Percentiles rank a stretch among this genome's conserved stretches.
phyloP scores from a whole-genome alignment of 1,284 basidiomycete genomes.

The Sanguinoderma infundibulare region DNA sequence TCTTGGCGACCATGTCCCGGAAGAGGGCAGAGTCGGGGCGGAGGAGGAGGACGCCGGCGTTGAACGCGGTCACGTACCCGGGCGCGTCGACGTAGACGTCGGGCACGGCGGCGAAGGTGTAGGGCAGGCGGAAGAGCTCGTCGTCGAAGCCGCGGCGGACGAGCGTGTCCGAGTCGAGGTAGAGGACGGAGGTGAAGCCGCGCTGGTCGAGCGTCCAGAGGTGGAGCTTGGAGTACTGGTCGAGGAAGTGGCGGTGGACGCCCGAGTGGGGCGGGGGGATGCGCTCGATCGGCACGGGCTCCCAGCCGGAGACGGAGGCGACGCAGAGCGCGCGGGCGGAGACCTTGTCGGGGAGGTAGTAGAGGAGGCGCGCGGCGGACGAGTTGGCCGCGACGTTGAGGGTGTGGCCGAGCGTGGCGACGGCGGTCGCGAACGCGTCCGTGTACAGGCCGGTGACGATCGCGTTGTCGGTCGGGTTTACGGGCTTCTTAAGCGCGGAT shows the following conservation, averaged over 20 bases:
- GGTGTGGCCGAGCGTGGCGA: slow-evolving; percentile 47
- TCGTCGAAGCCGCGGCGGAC: slow-evolving; percentile 49
- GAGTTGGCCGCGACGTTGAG: slow-evolving; percentile 39
- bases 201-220: slow-evolving; percentile 45
- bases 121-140: slow-evolving; percentile 49
- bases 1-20: slow-evolving; percentile 39
- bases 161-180: slow-evolving; percentile 49
- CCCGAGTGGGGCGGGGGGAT: slow-evolving; percentile 45
- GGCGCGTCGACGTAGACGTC: slow-evolving; percentile 41
- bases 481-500: background rate
- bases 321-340: slow-evolving; percentile 46
- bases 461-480: slow-evolving; percentile 34
- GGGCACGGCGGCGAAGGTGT: slow-evolving; percentile 47
- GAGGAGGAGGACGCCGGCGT: slow-evolving; percentile 47
- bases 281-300: slow-evolving; percentile 38
- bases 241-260: slow-evolving; percentile 42
- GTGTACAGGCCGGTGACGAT: slow-evolving; percentile 47
- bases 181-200: slow-evolving; percentile 39
- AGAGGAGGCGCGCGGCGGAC: slow-evolving; percentile 39
- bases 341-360: slow-evolving; percentile 45
- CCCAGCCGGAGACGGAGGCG: slow-evolving; percentile 44
- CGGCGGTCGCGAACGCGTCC: slow-evolving; percentile 43
- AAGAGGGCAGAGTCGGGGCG: slow-evolving; percentile 39
- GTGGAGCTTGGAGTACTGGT: slow-evolving; percentile 50
- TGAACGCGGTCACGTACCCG: slow-evolving; percentile 45